These are phyloP conservation scores for Onygenales sp. DNA, from an alignment of 2,329 filamentous ascomycete species.

Conservation along the genomic window DNA sequence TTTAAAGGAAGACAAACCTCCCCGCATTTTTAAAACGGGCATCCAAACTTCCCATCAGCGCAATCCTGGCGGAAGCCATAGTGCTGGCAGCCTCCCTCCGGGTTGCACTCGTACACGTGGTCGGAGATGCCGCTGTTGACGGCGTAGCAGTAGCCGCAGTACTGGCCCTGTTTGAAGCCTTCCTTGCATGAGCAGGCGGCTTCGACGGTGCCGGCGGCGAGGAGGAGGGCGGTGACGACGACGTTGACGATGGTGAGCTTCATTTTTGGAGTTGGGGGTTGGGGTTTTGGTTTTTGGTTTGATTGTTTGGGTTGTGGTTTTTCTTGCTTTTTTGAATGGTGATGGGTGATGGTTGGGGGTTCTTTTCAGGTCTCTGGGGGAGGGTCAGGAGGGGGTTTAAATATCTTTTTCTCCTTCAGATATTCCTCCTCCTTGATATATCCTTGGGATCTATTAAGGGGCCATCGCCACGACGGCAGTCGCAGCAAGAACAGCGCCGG, in stretches of 20 bases:
- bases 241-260: conserved; percentile 1
- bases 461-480: too few relatives aligned
- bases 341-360: background rate
- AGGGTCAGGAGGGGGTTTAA: too few relatives aligned
- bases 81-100: background rate
- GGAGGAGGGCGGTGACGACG: background rate
- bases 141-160: background rate
- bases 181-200: background rate
- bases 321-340: background rate
- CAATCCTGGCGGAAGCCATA: background rate
- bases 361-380: background rate
- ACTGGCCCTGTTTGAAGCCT: background rate
- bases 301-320: background rate
- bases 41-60: background rate
- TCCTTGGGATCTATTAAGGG: too few relatives aligned
- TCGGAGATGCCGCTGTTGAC: background rate
- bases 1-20: background rate
- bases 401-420: too few relatives aligned
- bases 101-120: conserved; percentile 2
- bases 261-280: background rate
- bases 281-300: background rate
- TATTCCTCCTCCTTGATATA: too few relatives aligned
- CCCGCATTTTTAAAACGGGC: background rate
- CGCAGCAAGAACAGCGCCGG: too few relatives aligned
- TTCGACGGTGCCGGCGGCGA: background rate